Evolutionary conservation across 768 basidiomycete genomes (phyloP), one percentile per base, ranked within the genome.

Genomic region (Boletus speciosus): DNA sequence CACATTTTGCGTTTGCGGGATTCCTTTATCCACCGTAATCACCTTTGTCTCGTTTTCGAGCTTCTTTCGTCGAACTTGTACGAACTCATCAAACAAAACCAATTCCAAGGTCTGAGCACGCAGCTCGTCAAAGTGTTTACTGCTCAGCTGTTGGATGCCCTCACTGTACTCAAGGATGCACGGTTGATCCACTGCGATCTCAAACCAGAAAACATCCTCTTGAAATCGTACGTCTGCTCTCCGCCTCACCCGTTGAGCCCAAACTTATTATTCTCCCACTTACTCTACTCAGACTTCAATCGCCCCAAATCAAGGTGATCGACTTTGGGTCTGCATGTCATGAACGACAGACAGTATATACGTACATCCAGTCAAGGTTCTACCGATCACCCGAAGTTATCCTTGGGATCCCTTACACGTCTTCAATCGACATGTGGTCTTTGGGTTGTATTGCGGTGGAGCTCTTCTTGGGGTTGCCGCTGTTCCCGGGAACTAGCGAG

Each of bases 61-160:
- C 81, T 98, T 45, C 81, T 99, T 10, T 95, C 93, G 7, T 97
- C 93, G 32, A 99, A 99, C 66, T 79, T 99, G 52, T 99, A 98
- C 76, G 97, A 99, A 71, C 82, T 99, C 67, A 98, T 99, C 83
- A 99, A 99, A 77, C 97, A 99, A 75, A 99, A 99, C 72, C 93
- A 95, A 68, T 99, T 98, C 80, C 91, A 97, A 71, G 97, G 97
- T 2, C 76, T 99, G 42, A 92, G 89, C 72, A 96, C 94, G 6
- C 92, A 95, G 67, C 86, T 99, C 46, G 97, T 99, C 67, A 96
- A 98, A 67, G 97, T 99, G 42, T 99, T 99, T 69, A 98, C 96
- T 60, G 90, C 91, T 0, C 97, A 99, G 71, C 74, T 99, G 29
- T 76, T 99, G 53, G 96, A 99, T 66, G 86, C 96, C 1, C 72